These are phyloP conservation scores for Omphalotus guepiniiformis DNA, from an alignment of 768 basidiomycete genomes.

Conservation along the genomic window DNA sequence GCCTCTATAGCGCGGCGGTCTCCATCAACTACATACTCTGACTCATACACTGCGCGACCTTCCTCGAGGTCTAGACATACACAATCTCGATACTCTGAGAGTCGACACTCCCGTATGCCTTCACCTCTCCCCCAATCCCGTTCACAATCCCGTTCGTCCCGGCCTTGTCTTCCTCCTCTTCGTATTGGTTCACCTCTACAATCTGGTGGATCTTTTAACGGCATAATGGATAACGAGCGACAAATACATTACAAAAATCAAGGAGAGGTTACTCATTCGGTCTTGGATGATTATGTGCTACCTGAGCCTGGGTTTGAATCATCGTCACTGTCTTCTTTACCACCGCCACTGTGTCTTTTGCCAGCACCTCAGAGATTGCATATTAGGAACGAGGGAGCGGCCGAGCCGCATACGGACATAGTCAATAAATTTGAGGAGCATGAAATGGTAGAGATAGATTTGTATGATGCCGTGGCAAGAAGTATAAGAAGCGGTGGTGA, in stretches of 20 bases:
- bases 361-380: conserved; percentile 7
- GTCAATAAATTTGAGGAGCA: background rate
- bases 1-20: background rate
- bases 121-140: too few species aligned
- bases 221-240: background rate
- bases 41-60: background rate
- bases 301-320: background rate
- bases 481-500: conserved; percentile 1
- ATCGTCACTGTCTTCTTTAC: background rate
- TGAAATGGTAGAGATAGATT: conserved; percentile 2
- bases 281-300: conserved; percentile 6
- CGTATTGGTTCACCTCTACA: background rate
- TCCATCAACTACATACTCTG: background rate
- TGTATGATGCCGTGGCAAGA: conserved; percentile 6
- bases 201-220: background rate
- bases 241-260: background rate
- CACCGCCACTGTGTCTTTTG: background rate
- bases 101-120: background rate
- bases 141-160: background rate
- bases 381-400: conserved; percentile 1
- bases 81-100: background rate
- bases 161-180: conserved; percentile 1
- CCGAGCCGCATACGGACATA: background rate
- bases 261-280: conserved; percentile 4
- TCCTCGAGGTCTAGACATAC: background rate